Evolutionary conservation across 352 stramenopile genomes (phyloP).

Genomic region (Globisporangium nagaii): DNA sequence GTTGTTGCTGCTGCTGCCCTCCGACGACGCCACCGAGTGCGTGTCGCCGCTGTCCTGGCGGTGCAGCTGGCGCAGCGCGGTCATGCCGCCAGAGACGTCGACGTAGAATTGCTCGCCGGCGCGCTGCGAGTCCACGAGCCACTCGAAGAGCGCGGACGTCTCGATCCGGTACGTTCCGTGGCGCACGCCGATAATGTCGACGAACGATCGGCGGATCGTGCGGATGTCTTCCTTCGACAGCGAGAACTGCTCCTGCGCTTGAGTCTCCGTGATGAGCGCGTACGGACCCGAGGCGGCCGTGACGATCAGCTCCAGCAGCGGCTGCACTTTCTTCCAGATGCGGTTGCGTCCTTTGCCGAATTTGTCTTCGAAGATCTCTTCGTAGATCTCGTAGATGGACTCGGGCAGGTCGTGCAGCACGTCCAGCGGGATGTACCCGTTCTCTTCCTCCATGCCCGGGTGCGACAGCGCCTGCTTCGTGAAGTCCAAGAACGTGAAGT

Average conservation of each 20-base stretch:
- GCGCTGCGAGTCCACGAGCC: slow-evolving; percentile 50
- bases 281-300: slow-evolving; percentile 64
- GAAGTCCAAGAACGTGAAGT: slow-evolving; percentile 79
- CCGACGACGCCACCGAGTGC: slow-evolving; percentile 16
- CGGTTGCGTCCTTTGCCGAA: slow-evolving; percentile 70
- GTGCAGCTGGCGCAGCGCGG: slow-evolving; percentile 35
- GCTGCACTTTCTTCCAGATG: slow-evolving; percentile 73
- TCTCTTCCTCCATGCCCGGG: slow-evolving; percentile 50
- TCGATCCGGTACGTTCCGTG: slow-evolving; percentile 71
- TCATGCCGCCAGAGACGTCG: slow-evolving; percentile 38
- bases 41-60: slow-evolving; percentile 12
- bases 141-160: slow-evolving; percentile 61
- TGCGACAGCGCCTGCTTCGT: slow-evolving; percentile 70
- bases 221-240: slow-evolving; percentile 58
- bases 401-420: slow-evolving; percentile 72
- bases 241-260: slow-evolving; percentile 53
- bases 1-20: slow-evolving; percentile 10
- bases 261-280: slow-evolving; percentile 60
- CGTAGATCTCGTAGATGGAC: slow-evolving; percentile 78
- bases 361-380: slow-evolving; percentile 86
- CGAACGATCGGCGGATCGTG: slow-evolving; percentile 66
- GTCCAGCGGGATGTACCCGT: slow-evolving; percentile 40
- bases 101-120: slow-evolving; percentile 64
- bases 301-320: slow-evolving; percentile 67
- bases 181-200: slow-evolving; percentile 62